These are phyloP conservation scores for Amauroascus niger DNA, from an alignment of 2,329 filamentous ascomycete species.

Conservation along the genomic window DNA sequence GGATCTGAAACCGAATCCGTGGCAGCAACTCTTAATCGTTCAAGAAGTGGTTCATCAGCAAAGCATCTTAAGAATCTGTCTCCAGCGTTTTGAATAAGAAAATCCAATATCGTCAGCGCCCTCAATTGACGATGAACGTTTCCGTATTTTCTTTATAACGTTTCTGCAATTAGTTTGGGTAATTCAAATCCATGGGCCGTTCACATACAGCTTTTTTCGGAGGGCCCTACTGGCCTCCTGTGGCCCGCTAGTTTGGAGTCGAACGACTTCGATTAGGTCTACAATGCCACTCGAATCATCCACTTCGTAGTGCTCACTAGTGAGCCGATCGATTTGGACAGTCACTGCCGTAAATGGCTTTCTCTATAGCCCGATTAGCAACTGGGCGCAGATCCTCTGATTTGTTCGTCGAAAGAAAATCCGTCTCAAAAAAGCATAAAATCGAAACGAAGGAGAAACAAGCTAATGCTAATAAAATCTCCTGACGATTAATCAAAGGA, in stretches of 20 bases:
- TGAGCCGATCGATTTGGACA: conserved; percentile 82
- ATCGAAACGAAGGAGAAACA: background rate
- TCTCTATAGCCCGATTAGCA: conserved; percentile 37
- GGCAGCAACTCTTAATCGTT: conserved; percentile 78
- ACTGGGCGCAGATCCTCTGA: background rate
- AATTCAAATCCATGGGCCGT: background rate
- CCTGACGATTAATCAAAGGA: background rate
- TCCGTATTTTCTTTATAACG: conserved; percentile 67
- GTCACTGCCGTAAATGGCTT: conserved; percentile 92
- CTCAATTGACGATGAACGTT: conserved; percentile 86
- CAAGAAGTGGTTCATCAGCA: conserved; percentile 81
- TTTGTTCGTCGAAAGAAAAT: background rate
- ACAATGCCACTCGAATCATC: conserved; percentile 87
- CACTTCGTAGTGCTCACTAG: conserved; percentile 78
- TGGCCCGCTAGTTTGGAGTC: conserved; percentile 76
- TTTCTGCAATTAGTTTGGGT: conserved; percentile 13
- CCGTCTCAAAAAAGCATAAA: background rate
- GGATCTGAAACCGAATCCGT: conserved; percentile 76
- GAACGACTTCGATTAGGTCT: conserved; percentile 87
- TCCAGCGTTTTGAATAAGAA: conserved; percentile 88
- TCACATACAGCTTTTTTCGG: conserved; percentile 75
- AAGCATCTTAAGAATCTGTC: conserved; percentile 77
- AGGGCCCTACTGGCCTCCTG: conserved; percentile 83
- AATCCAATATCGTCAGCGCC: conserved; percentile 79
- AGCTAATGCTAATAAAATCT: background rate